A percentile compares a stretch with the other conserved stretches of the same genome.
phyloP scores from a whole-genome alignment of 805 yeast genomes.

The Schwanniomyces vanrijiae region DNA sequence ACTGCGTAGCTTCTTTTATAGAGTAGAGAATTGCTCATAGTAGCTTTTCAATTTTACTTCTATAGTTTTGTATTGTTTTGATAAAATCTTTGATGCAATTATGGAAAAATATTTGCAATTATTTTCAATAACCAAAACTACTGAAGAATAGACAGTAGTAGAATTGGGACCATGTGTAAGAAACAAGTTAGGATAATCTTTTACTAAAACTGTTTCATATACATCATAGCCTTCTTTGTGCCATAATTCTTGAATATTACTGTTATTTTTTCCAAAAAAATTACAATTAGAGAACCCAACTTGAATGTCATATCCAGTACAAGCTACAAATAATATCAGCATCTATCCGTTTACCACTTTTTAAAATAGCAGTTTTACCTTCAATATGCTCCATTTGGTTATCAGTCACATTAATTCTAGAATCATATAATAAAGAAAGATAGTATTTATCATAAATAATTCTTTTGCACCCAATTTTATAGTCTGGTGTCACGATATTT shows the following conservation, averaged over 20 bases:
- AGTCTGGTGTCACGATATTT: slow-evolving; percentile 32
- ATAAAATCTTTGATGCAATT: slow-evolving; percentile 25
- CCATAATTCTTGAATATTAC: slow-evolving; percentile 25
- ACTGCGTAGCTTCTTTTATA: slow-evolving; percentile 23
- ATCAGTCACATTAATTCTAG: slow-evolving; percentile 24
- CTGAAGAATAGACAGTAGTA: slow-evolving; percentile 43
- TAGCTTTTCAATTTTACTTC: slow-evolving; percentile 30
- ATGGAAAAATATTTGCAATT: slow-evolving; percentile 21
- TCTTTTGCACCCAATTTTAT: slow-evolving; percentile 42
- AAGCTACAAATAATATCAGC: slow-evolving; percentile 43
- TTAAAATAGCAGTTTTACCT: slow-evolving; percentile 27
- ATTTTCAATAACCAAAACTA: slow-evolving; percentile 38
- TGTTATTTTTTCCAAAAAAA: slow-evolving; percentile 29
- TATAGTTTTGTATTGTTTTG: slow-evolving; percentile 27
- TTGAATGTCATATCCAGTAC: slow-evolving; percentile 38
- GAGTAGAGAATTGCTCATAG: slow-evolving; percentile 29
- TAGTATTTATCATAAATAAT: slow-evolving; percentile 38
- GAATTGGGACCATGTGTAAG: slow-evolving; percentile 40
- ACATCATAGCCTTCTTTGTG: slow-evolving; percentile 30
- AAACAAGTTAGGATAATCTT: slow-evolving; percentile 35
- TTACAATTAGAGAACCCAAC: slow-evolving; percentile 15
- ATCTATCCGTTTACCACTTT: slow-evolving; percentile 23
- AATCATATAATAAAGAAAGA: slow-evolving; percentile 31
- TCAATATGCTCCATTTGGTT: slow-evolving; percentile 23
- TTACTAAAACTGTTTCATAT: slow-evolving; percentile 32